Base-by-base conservation (phyloP, 768 basidiomycete species). In the Mycena leptocephala region DNA sequence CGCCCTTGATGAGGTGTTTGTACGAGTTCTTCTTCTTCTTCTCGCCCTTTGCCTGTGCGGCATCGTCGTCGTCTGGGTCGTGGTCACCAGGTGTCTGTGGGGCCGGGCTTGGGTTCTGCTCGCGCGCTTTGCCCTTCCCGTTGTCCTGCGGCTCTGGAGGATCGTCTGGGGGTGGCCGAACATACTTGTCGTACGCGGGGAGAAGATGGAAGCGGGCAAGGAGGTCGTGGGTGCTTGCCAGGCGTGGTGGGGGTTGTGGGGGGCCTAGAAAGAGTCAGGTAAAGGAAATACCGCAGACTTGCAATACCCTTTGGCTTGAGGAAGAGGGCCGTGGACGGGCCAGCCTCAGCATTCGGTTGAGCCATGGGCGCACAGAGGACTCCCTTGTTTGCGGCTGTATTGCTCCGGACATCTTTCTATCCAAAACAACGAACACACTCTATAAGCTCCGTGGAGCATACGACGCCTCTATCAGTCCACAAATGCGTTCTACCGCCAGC, bases 11-110 rank as follows among this genome's bases (percentile, higher is more conserved):
- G 69, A 95, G 89, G 79, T 95, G 92, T 79, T 91, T 94, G 80
- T 95, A 95, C 72, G 86, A 92, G 79, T 94, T 94, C 88, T 93
- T 94, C 87, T 90, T 92, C 90, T 93, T 95, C 89, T 94, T 92
- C 78, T 90, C 90, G 63, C 88, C 89, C 76, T 90, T 92, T 22
- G 88, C 89, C 22, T 84, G 85, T n/a, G 87, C 86, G 61, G 86
- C 90, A 70, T 92, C 92, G 70, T 92, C 90, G 58, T 88, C 90
- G 76, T 90, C 91, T 37, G 81, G 88, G 74, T 87, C 88, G 30
- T 86, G 87, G 3, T 59, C 81, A 74, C 83, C 86, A 56, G 84
- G 86, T 76, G 84, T 82, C 70, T 84, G 82, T 78, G 82, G 83
- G 77, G 76, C 80, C 48, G 79, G 78, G 46, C 72, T 83, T 62